phyloP scores from a whole-genome alignment of 345 rosid genomes.

The Aquilaria malaccensis region DNA sequence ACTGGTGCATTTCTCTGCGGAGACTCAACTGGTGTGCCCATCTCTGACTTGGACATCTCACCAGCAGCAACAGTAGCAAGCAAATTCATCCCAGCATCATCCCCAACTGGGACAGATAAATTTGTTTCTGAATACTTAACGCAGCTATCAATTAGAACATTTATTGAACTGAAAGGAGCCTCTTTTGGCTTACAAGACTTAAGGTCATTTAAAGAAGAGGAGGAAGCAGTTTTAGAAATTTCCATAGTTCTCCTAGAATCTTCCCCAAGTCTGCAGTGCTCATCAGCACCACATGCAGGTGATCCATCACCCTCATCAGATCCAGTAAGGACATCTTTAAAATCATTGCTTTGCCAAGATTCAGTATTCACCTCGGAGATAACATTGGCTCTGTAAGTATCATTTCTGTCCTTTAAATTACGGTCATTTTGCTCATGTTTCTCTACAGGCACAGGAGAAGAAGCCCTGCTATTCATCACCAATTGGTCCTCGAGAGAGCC shows the following conservation, averaged over 20 bases:
- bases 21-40: slow-evolving; percentile 45
- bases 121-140: slow-evolving; percentile 56
- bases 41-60: slow-evolving; percentile 62
- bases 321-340: slow-evolving; percentile 38
- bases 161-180: slow-evolving; percentile 59
- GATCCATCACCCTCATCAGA: slow-evolving; percentile 49
- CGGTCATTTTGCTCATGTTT: slow-evolving; percentile 51
- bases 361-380: slow-evolving; percentile 40
- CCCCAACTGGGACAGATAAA: slow-evolving; percentile 43
- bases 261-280: slow-evolving; percentile 29
- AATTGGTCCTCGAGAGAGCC: slow-evolving; percentile 61
- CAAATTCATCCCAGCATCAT: slow-evolving; percentile 92
- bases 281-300: slow-evolving; percentile 33
- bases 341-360: slow-evolving; percentile 61
- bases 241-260: slow-evolving; percentile 35
- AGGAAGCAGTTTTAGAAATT: slow-evolving; percentile 30
- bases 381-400: slow-evolving; percentile 29
- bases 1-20: slow-evolving; percentile 29
- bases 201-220: slow-evolving; percentile 34
- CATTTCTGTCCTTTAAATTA: slow-evolving; percentile 37
- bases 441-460: slow-evolving; percentile 50
- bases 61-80: slow-evolving; percentile 95
- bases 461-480: slow-evolving; percentile 41
- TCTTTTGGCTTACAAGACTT: slow-evolving; percentile 48
- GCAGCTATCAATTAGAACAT: slow-evolving; percentile 91